These are phyloP conservation scores for Chernovozyma aurita DNA, from an alignment of 1,139 yeast species.

Conservation along the genomic window DNA sequence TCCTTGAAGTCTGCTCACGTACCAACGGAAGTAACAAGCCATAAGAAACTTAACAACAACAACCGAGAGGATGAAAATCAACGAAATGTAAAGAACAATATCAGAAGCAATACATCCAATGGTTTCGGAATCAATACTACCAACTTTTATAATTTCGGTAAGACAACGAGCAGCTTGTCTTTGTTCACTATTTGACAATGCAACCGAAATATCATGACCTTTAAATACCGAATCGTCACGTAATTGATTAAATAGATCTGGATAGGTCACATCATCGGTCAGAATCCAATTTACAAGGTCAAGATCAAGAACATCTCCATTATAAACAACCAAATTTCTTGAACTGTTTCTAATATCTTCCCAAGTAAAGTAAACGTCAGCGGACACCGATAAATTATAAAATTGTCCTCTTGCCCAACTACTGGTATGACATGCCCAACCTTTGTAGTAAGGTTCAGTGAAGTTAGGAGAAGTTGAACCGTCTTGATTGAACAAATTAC, in stretches of 20 bases:
- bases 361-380: constrained; percentile 89
- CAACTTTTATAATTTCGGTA: constrained; percentile 84
- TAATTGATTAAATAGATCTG: constrained; percentile 62
- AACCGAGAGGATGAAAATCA: constrained; percentile 78
- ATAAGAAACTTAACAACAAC: constrained; percentile 72
- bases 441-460: constrained; percentile 60
- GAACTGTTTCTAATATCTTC: constrained; percentile 69
- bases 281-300: constrained; percentile 72
- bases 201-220: constrained; percentile 80
- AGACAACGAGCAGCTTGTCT: constrained; percentile 76
- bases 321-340: constrained; percentile 77
- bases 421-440: constrained; percentile 92
- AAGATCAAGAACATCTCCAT: constrained; percentile 84
- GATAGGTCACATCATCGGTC: constrained; percentile 64
- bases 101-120: constrained; percentile 95
- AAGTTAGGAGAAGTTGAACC: constrained; percentile 66
- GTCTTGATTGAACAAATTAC: constrained; percentile 64
- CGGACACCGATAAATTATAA: constrained; percentile 56
- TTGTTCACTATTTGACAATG: constrained; percentile 65
- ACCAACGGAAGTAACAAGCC: constrained; percentile 90
- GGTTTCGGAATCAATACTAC: constrained; percentile 82
- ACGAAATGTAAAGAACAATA: constrained; percentile 73
- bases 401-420: constrained; percentile 61
- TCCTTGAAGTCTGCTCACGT: constrained; percentile 74
- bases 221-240: constrained; percentile 49